Evolutionary conservation across 345 rosid species (phyloP).

Genomic region (Rhodomyrtus tomentosa): DNA sequence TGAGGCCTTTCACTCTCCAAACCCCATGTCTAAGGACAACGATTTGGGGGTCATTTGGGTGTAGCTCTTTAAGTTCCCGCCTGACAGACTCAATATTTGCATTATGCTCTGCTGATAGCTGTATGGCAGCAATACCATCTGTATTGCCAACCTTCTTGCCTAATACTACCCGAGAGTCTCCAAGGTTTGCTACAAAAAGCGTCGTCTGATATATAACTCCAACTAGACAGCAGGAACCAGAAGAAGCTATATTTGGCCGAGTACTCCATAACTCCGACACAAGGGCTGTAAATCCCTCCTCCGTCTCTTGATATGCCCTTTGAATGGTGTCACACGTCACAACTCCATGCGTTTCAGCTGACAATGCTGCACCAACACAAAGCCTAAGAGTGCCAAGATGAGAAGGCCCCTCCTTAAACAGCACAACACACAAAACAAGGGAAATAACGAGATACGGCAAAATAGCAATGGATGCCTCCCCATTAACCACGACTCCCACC

Average conservation of each 20-base stretch:
- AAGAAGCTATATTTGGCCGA: slow-evolving; percentile 57
- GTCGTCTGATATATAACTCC: slow-evolving; percentile 71
- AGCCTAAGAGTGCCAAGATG: slow-evolving; percentile 39
- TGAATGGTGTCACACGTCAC: slow-evolving; percentile 60
- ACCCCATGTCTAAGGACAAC: slow-evolving; percentile 80
- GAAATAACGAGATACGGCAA: not conserved
- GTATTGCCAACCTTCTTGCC: slow-evolving; percentile 75
- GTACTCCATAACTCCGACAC: slow-evolving; percentile 60
- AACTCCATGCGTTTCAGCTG: slow-evolving; percentile 56
- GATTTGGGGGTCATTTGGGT: slow-evolving; percentile 80
- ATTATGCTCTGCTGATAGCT: slow-evolving; percentile 81
- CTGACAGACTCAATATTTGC: slow-evolving; percentile 73
- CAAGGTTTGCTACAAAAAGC: slow-evolving; percentile 75
- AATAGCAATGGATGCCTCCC: not conserved
- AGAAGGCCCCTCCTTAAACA: slow-evolving; percentile 1
- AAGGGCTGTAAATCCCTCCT: slow-evolving; percentile 68
- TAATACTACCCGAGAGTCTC: slow-evolving; percentile 77
- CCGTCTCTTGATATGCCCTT: slow-evolving; percentile 63
- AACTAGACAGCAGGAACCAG: slow-evolving; percentile 82
- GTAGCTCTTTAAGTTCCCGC: slow-evolving; percentile 70
- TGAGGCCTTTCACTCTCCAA: slow-evolving; percentile 94
- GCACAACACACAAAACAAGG: not conserved
- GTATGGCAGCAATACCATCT: slow-evolving; percentile 62
- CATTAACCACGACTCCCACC: not conserved
- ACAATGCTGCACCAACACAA: slow-evolving; percentile 76